Evolutionary conservation across 495 filamentous ascomycete genomes (phyloP).

Genomic region (Hypoxylon cercidicola): DNA sequence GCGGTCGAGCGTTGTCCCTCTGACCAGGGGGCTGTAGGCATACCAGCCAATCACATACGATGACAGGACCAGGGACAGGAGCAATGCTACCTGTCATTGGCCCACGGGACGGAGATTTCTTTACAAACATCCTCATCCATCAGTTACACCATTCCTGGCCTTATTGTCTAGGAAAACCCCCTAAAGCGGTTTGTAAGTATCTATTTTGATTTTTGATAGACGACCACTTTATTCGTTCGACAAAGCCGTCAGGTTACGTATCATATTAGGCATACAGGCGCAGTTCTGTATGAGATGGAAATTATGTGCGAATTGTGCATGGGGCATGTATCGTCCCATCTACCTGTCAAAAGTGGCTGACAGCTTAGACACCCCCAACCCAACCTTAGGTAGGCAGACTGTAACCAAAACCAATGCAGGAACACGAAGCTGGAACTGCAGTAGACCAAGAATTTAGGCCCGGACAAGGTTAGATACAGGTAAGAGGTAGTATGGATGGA

Average conservation of each 20-base stretch:
- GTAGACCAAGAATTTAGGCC: slow-evolving; percentile 22
- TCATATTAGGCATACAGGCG: too few species aligned
- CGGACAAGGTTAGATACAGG: slow-evolving; percentile 24
- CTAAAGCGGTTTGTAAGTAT: not conserved
- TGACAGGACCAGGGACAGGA: slow-evolving; percentile 22
- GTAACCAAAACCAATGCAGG: slow-evolving; percentile 40
- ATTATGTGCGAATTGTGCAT: too few species aligned
- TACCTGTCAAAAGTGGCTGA: not conserved
- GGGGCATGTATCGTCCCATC: not conserved
- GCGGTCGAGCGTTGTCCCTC: slow-evolving; percentile 38
- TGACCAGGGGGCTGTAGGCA: slow-evolving; percentile 31
- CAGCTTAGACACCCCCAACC: slow-evolving; percentile 9
- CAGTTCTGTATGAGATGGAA: too few species aligned
- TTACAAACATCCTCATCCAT: slow-evolving; percentile 34
- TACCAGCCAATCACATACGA: slow-evolving; percentile 27
- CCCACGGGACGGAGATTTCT: slow-evolving; percentile 32
- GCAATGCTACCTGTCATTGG: slow-evolving; percentile 27
- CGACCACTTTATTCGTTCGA: not conserved
- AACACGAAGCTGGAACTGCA: slow-evolving; percentile 37
- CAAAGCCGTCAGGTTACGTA: not conserved
- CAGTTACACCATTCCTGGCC: slow-evolving; percentile 24
- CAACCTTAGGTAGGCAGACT: slow-evolving; percentile 12
- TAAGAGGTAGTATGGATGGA: slow-evolving; percentile 14
- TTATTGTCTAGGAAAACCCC: slow-evolving; percentile 12
- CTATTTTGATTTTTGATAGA: not conserved